Percentiles rank a stretch among this genome's conserved stretches.
phyloP scores from a whole-genome alignment of 176 grass and related monocot species.

The Elaeis guineensis region DNA sequence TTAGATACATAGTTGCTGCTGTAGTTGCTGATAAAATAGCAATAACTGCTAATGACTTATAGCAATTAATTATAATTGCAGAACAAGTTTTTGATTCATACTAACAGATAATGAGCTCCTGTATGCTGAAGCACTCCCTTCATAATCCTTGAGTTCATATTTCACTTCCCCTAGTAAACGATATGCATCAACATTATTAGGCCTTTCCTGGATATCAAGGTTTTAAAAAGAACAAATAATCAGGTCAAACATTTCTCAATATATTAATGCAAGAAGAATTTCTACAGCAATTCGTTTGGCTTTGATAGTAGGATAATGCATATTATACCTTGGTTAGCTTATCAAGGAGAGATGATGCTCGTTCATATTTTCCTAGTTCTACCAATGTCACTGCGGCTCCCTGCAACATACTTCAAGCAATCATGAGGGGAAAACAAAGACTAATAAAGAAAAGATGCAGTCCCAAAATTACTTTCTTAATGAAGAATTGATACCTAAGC shows the following conservation, averaged over 20 bases:
- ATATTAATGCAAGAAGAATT: neutral
- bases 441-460: too few species aligned
- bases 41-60: slow-evolving; percentile 11
- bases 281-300: slow-evolving; percentile 1
- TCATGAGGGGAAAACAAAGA: slow-evolving; percentile 1
- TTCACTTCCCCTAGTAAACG: slow-evolving; percentile 87
- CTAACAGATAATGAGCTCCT: slow-evolving; percentile 60
- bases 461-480: too few species aligned
- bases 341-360: slow-evolving; percentile 62
- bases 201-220: slow-evolving; percentile 56
- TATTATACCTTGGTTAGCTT: slow-evolving; percentile 59
- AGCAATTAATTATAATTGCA: slow-evolving; percentile 1
- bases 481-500: too few species aligned
- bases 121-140: slow-evolving; percentile 73
- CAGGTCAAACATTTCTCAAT: slow-evolving; percentile 7
- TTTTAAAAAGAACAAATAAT: slow-evolving; percentile 24
- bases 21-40: neutral
- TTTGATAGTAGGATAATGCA: slow-evolving; percentile 12
- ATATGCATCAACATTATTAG: slow-evolving; percentile 71
- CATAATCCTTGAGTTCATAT: slow-evolving; percentile 91
- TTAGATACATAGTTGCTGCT: neutral
- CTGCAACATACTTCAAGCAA: slow-evolving; percentile 32
- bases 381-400: slow-evolving; percentile 72
- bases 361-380: slow-evolving; percentile 82
- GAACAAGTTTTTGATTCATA: slow-evolving; percentile 7